Conservation (phyloP, 192 early-diverging fungal genomes). For the Coemansia sp. region DNA sequence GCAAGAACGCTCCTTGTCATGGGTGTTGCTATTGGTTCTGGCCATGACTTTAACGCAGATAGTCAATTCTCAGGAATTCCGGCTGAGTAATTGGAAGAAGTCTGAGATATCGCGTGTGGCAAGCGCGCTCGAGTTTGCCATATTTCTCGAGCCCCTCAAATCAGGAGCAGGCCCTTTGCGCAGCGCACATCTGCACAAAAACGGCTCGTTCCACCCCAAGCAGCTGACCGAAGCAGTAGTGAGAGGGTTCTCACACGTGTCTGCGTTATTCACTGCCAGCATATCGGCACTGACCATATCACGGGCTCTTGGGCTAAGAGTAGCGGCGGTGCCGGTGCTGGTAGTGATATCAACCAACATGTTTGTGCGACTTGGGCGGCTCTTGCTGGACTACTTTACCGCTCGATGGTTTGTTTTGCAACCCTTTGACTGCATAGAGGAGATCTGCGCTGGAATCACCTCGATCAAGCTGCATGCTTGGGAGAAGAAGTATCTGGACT, state of each 20-base stretch:
- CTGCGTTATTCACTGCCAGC: background rate
- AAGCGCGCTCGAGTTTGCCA: slow-evolving; percentile 9
- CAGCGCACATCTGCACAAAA: slow-evolving; percentile 5
- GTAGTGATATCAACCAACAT: background rate
- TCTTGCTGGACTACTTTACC: slow-evolving; percentile 15
- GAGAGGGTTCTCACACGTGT: slow-evolving; percentile 6
- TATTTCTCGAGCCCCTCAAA: slow-evolving; percentile 8
- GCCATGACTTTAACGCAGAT: background rate
- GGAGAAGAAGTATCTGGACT: slow-evolving; percentile 75
- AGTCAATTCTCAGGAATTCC: background rate
- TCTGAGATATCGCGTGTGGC: slow-evolving; percentile 11
- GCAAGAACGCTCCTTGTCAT: background rate
- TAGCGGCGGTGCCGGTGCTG: background rate
- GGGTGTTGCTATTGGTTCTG: background rate
- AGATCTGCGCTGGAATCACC: slow-evolving; percentile 85
- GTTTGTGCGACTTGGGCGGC: background rate
- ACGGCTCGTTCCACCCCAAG: background rate
- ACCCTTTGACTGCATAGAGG: slow-evolving; percentile 67
- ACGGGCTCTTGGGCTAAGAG: background rate
- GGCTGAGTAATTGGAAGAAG: slow-evolving; percentile 11
- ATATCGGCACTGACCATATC: background rate
- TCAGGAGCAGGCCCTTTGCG: slow-evolving; percentile 7
- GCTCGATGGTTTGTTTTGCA: slow-evolving; percentile 18
- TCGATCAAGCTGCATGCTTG: slow-evolving; percentile 94
- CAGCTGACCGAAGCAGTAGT: slow-evolving; percentile 11